Conservation (phyloP, 108 stramenopile genomes). For the Skeletonema menzelii region DNA sequence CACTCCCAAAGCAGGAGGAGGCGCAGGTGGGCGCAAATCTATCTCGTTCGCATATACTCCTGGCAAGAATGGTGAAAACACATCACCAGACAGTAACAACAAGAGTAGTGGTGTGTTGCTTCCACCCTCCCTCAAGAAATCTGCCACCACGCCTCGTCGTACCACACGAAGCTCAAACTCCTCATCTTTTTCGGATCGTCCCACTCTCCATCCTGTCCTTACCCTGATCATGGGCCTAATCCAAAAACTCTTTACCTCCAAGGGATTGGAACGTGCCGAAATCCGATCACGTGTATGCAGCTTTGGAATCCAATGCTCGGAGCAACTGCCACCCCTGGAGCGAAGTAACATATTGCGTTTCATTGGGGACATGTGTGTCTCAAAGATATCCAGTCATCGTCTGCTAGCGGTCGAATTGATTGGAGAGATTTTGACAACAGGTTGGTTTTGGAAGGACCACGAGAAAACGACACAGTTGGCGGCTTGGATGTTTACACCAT, state of each 20-base stretch:
- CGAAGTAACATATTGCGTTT: conserved; percentile 61
- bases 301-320: conserved; percentile 46
- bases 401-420: conserved; percentile 69
- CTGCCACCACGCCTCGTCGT: conserved; percentile 36
- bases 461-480: conserved; percentile 15
- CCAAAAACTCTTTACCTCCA: conserved; percentile 69
- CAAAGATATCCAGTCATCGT: conserved; percentile 77
- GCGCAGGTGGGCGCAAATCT: conserved; percentile 27
- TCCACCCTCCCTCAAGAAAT: conserved; percentile 49
- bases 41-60: conserved; percentile 31
- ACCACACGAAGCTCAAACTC: conserved; percentile 7
- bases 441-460: conserved; percentile 64
- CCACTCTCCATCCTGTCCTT: conserved; percentile 35
- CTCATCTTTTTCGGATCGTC: conserved; percentile 8
- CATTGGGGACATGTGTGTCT: conserved; percentile 58
- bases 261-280: conserved; percentile 67
- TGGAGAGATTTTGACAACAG: conserved; percentile 51
- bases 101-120: conserved; percentile 3
- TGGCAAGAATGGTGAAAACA: background rate
- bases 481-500: conserved; percentile 6
- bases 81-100: conserved; percentile 6
- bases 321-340: conserved; percentile 53
- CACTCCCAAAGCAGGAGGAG: conserved; percentile 27
- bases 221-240: conserved; percentile 69
- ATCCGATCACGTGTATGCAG: conserved; percentile 39